phyloP scores from a whole-genome alignment of 73 alveolate genomes.

The Halteria grandinella region DNA sequence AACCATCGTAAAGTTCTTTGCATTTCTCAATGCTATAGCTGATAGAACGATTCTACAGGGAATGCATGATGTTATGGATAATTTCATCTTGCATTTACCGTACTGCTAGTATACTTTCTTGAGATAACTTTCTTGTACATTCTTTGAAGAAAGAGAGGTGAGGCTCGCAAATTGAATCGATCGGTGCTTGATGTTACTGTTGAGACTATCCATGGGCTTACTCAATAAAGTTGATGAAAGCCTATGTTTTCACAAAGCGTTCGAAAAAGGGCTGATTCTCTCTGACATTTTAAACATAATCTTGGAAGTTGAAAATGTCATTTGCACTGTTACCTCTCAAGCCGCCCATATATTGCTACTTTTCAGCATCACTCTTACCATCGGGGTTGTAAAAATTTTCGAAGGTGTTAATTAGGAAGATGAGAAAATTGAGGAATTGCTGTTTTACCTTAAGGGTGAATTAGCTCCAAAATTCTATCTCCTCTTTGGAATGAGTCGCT shows the following conservation, averaged over 20 bases:
- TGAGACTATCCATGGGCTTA: no score
- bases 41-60: constrained; percentile 5
- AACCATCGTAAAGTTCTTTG: constrained; percentile 9
- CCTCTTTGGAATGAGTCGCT: no score
- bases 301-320: constrained; percentile 45
- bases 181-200: no score
- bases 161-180: no score
- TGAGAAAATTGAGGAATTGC: constrained; percentile 34
- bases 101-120: constrained; percentile 38
- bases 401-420: constrained; percentile 45
- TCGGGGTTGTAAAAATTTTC: constrained; percentile 24
- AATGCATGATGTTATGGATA: constrained; percentile 9
- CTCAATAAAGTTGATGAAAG: constrained; percentile 47
- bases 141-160: constrained; percentile 46
- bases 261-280: constrained; percentile 41
- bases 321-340: no score
- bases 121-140: constrained; percentile 43
- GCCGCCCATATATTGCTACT: no score
- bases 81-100: constrained; percentile 43
- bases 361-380: neutral
- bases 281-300: constrained; percentile 36
- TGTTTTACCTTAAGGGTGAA: constrained; percentile 40
- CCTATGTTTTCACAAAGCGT: constrained; percentile 37
- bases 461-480: constrained; percentile 27
- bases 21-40: constrained; percentile 44